Base-by-base conservation (phyloP, 1,139 yeast species). In the Magnusiomyces fungicola region DNA sequence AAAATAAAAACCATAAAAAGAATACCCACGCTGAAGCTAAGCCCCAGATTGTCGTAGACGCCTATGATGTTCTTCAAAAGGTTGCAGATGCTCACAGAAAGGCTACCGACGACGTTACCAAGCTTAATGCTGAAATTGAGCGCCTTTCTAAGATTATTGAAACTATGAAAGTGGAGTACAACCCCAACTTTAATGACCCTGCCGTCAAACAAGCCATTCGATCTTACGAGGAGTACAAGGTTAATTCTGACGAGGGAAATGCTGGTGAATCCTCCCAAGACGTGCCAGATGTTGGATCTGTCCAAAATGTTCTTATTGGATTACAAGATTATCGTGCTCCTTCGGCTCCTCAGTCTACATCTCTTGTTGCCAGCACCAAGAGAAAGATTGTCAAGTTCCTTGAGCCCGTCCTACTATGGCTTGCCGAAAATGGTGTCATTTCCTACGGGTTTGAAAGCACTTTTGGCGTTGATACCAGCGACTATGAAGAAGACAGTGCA, bases 141-240 rank as follows among this genome's bases (percentile, higher is more conserved):
- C 49, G 50, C 10, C 54, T 81, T 48, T 82, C 79, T 56, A 48
- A 52, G 1, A 68, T 79, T 22, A 64, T 85, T 45, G 63, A 64
- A 4, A 64, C 67, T 6, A 67, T 85, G 68, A 69, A 76, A 24
- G 63, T 70, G 2, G 78, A 81, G 49, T 87, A 87, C 63, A 88
- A 90, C 61, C 96, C 95, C 34, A 89, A 89, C 63, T 88, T 86
- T 69, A 90, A 89, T 62, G 97, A 90, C 65, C 79, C 81, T 3
- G 95, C 90, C 0, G 97, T 90, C 19, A 87, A 87, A 61, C 75
- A 71, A 10, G 82, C 95, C 0, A 82, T 87, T 19, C 70, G 74
- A 43, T 65, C 73, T 0, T 89, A 73, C 67, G 82, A 80, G 52
- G 67, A 63, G 27, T 53, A 57, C 23, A 53, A 56, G 30, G 52